A percentile compares a stretch with the other conserved stretches of the same genome.
Conservation (phyloP, 345 rosid species). For the Arabis hirsuta region DNA sequence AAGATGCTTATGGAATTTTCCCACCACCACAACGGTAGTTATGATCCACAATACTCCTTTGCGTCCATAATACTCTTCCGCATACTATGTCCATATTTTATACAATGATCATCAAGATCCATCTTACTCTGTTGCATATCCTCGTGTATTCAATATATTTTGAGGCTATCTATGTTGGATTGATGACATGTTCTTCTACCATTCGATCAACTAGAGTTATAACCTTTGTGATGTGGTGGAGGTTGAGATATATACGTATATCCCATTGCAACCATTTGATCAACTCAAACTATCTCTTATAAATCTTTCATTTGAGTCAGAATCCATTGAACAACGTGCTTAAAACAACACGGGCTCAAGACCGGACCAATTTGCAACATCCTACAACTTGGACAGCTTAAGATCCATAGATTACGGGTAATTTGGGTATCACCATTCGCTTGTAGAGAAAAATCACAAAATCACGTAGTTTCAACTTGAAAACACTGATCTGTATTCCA, state of each 20-base stretch:
- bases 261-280: constrained; percentile 16
- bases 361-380: neutral
- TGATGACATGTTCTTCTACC: neutral
- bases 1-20: neutral
- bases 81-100: too few species aligned
- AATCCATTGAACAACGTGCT: neutral
- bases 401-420: neutral
- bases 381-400: neutral
- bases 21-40: neutral
- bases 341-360: neutral
- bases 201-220: neutral
- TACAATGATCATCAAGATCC: neutral
- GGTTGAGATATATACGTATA: neutral
- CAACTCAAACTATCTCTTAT: neutral
- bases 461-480: neutral
- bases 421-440: constrained; percentile 18
- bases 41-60: too few species aligned
- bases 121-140: neutral
- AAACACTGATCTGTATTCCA: neutral
- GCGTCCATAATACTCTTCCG: too few species aligned
- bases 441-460: constrained; percentile 29
- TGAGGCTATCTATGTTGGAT: neutral
- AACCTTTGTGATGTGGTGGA: neutral
- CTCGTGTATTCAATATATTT: neutral
- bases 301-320: neutral